Conservation (phyloP, 2,329 filamentous ascomycete species). For the Trichophyton mentagrophytes region DNA sequence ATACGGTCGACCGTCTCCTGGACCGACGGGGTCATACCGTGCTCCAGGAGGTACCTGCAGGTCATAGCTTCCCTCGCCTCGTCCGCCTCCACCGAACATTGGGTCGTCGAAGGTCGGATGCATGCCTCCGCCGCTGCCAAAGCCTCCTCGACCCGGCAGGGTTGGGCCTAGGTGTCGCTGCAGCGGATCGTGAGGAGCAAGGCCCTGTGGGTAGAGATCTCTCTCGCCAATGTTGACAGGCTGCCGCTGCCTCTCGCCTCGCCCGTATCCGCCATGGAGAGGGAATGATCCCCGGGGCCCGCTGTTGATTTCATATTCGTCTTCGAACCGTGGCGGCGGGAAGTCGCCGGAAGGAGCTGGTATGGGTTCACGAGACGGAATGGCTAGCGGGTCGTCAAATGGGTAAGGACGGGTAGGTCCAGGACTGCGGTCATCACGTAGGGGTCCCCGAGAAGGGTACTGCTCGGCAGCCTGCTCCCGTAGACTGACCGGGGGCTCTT, state of each 20-base stretch:
- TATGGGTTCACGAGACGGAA: slow-evolving; percentile 46
- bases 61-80: slow-evolving; percentile 43
- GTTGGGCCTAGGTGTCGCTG: slow-evolving; percentile 52
- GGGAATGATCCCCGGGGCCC: slow-evolving; percentile 41
- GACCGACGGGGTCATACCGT: slow-evolving; percentile 79
- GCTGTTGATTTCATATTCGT: slow-evolving; percentile 72
- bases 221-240: slow-evolving; percentile 66
- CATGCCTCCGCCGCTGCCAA: slow-evolving; percentile 64
- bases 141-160: slow-evolving; percentile 37
- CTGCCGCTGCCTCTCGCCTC: slow-evolving; percentile 42
- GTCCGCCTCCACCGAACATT: slow-evolving; percentile 52
- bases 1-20: slow-evolving; percentile 44
- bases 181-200: slow-evolving; percentile 76
- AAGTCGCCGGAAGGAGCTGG: slow-evolving; percentile 64
- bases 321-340: slow-evolving; percentile 80
- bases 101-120: slow-evolving; percentile 91
- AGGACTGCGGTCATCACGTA: slow-evolving; percentile 42
- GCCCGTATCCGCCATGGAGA: slow-evolving; percentile 17
- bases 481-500: not conserved
- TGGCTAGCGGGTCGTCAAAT: slow-evolving; percentile 53
- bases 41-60: slow-evolving; percentile 72
- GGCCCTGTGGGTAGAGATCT: slow-evolving; percentile 73
- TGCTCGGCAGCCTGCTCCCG: slow-evolving; percentile 23
- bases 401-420: slow-evolving; percentile 55
- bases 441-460: slow-evolving; percentile 36